Percentiles rank a stretch among this genome's conserved stretches.
phyloP scores from a whole-genome alignment of 2,329 filamentous ascomycete genomes.

The Neophaeococcomyces aloes region DNA sequence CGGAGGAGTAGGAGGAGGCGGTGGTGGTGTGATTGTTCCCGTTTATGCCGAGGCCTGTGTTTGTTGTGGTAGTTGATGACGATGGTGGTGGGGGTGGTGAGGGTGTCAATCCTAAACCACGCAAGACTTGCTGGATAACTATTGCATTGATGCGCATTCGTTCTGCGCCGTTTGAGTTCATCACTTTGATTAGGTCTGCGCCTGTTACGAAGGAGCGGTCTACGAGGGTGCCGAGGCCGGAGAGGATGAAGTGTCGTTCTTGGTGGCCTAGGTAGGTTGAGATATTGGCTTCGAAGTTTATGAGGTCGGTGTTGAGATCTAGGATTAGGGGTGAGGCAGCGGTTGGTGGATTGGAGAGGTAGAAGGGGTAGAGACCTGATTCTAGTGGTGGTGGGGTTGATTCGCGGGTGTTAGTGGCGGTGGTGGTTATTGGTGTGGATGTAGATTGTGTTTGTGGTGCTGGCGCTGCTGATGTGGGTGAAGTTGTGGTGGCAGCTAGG shows the following conservation, averaged over 20 bases:
- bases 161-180: slow-evolving; percentile 76
- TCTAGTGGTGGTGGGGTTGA: slow-evolving; percentile 34
- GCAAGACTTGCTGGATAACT: slow-evolving; percentile 91
- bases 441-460: slow-evolving; percentile 58
- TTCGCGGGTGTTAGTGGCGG: too few species aligned
- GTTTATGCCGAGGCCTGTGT: slow-evolving; percentile 13
- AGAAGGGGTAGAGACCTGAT: slow-evolving; percentile 33
- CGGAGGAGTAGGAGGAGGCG: slow-evolving; percentile 11
- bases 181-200: slow-evolving; percentile 59
- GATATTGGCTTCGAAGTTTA: slow-evolving; percentile 78
- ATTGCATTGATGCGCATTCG: slow-evolving; percentile 89
- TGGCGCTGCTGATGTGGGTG: slow-evolving; percentile 24
- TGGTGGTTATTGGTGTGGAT: too few species aligned
- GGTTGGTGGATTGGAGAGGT: slow-evolving; percentile 32
- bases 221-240: slow-evolving; percentile 65
- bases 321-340: slow-evolving; percentile 56
- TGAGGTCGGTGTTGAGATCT: slow-evolving; percentile 70
- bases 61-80: slow-evolving; percentile 17
- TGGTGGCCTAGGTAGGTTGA: slow-evolving; percentile 58
- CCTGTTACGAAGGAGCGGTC: slow-evolving; percentile 69
- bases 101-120: slow-evolving; percentile 65
- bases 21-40: slow-evolving; percentile 8
- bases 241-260: slow-evolving; percentile 66
- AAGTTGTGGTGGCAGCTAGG: slow-evolving; percentile 17
- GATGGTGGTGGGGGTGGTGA: too few species aligned